Conservation (phyloP, 2,329 filamentous ascomycete species). For the Lomentospora prolificans region DNA sequence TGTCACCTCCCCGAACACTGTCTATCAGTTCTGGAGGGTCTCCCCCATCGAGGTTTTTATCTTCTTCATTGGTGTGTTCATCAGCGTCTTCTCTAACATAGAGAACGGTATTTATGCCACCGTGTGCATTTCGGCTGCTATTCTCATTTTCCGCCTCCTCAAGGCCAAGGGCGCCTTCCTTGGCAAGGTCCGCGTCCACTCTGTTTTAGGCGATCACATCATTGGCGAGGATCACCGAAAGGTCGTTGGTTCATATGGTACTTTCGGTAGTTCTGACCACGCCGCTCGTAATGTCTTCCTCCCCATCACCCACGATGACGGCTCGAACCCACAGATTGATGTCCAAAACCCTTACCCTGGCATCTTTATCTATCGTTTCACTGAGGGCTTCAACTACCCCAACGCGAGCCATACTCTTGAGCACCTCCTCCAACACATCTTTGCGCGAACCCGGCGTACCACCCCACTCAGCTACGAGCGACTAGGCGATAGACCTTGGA, state of each 20-base stretch:
- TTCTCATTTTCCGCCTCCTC: constrained; percentile 69
- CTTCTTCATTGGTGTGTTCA: constrained; percentile 76
- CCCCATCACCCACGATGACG: constrained; percentile 78
- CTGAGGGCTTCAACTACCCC: constrained; percentile 92
- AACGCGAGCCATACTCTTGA: constrained; percentile 87
- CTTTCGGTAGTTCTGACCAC: constrained; percentile 30
- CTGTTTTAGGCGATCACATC: constrained; percentile 67
- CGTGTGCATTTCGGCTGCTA: constrained; percentile 56
- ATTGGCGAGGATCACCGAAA: constrained; percentile 48
- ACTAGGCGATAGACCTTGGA: constrained; percentile 82
- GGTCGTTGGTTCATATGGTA: constrained; percentile 43
- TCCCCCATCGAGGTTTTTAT: constrained; percentile 74
- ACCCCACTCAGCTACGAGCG: constrained; percentile 55
- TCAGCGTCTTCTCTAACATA: constrained; percentile 72
- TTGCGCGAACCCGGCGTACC: constrained; percentile 64
- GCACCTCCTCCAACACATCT: constrained; percentile 60
- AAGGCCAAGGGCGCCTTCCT: constrained; percentile 72
- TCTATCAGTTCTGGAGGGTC: constrained; percentile 84
- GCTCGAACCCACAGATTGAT: constrained; percentile 75
- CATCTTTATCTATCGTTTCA: constrained; percentile 91
- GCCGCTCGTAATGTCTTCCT: constrained; percentile 69
- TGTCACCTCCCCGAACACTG: constrained; percentile 70
- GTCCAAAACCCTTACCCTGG: constrained; percentile 80
- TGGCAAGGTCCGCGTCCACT: constrained; percentile 72
- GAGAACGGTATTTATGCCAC: constrained; percentile 83